Evolutionary conservation across 2,329 filamentous ascomycete species (phyloP), one percentile per base, ranked within the genome.

Genomic region (Epichloe typhina): DNA sequence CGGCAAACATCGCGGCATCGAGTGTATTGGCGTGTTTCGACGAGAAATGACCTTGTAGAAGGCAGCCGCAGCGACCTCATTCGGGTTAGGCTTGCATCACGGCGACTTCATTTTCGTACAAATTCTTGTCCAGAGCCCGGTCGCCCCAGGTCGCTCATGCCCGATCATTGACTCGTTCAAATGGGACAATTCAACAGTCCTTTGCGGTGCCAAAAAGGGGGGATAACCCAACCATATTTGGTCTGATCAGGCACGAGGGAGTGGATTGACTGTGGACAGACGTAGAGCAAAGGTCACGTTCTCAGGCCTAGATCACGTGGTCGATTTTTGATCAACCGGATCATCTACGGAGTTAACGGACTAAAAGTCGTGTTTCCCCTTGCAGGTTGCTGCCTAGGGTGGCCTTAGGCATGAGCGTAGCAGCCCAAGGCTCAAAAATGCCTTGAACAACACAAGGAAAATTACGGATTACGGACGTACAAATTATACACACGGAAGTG

Each of bases 291-390:
- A 38, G 35, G 35, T 23, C 36, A 35, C 6, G 38, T n/a, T 40
- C 23, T 45, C 41, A 50, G 48, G 31, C 45, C 17, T 43, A 39
- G 5, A 12, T 45, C 48, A 50, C 48, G 42, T 50, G 48, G 45
- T 7, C 1, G 8, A 2, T 8, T 4, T 4, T 13, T 36, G 41
- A 39, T 5, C 3, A 1, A 15, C 4, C 48, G 48, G 48, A 50
- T 44, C 33, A 45, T 45, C 23, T 35, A 45, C 41, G 48, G 23
- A 23, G 5, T 23, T 23, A 6, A 23, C 23, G 21, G 5, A 23
- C 17, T 4, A 7, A 33, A 31, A 8, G 26, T 31, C 26, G 26
- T 31, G 26, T 31, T 26, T 26, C 26, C 26, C 7, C 26, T n/a
- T 3, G 7, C 26, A 31, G 26, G 7, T 8, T 9, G 26, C 26